Evolutionary conservation across 129 eudicot species (phyloP), one percentile per base, ranked within the genome.

Genomic region (Dittrichia graveolens): DNA sequence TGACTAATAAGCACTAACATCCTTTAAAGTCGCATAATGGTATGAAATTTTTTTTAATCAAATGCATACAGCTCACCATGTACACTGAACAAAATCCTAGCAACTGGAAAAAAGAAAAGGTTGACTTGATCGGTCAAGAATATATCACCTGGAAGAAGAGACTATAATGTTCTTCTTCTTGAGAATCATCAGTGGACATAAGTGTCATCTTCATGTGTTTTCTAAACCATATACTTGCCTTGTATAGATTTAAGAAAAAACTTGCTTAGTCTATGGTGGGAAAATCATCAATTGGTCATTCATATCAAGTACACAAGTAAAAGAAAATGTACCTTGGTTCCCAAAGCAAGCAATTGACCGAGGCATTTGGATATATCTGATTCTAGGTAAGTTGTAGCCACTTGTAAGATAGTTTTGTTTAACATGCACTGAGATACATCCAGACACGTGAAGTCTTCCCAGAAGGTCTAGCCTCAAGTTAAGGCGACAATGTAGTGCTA

Each of bases 361-460:
- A 75, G 84, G 83, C 78, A 75, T 78, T 67, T 77, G 65, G 83
- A 76, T 47, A 61, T 72, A 75, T 85, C 95, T 62, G 87, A 72
- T 43, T 82, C 83, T 77, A 88, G 81, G 76, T 82, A 84, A 72
- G 81, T 90, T 71, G 93, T 76, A 65, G 97, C 91, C 18, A 88
- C 91, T 52, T 86, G 89, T 79, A 94, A 67, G 18, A 90, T 83
- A 48, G 92, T 80, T 79, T 90, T 94, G 84, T 94, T 90, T 85
- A 94, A 72, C 83, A 69, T 78, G 85, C 98, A 94, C 66, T 94
- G 98, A 49, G 98, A 87, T 62, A 81, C 76, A 71, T 94, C 97
- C 81, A 94, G 81, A 79, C 98, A 94, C 31, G 98, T 90, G 74
- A 88, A 90, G 77, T 91, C 96, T 81, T 94, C 97, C 98, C 98